A percentile compares a stretch with the other conserved stretches of the same genome.
Evolutionary conservation across 2,329 filamentous ascomycete genomes (phyloP).

Genomic region (Verticillium dahliae): DNA sequence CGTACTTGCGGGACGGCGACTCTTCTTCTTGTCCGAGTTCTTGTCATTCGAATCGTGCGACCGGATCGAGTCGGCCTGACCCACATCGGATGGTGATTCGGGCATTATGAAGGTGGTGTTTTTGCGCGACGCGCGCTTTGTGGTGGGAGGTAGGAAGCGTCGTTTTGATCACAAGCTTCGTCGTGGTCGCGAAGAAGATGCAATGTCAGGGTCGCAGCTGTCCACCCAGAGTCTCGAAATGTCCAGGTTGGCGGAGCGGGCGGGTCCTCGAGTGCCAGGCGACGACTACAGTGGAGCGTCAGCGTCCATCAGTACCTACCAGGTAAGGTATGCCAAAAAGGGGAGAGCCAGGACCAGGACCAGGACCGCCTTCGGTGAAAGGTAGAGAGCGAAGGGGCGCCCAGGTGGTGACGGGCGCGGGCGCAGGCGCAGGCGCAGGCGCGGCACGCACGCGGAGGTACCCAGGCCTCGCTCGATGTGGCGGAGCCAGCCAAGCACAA

Average conservation of each 20-base stretch:
- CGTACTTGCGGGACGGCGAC: slow-evolving; percentile 81
- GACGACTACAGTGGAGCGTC: background rate
- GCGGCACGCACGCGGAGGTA: background rate
- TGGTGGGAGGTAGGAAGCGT: background rate
- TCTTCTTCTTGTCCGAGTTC: slow-evolving; percentile 74
- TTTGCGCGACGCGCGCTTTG: background rate
- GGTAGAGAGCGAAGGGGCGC: background rate
- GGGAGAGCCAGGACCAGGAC: background rate
- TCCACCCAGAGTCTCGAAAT: background rate
- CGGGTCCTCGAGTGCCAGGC: background rate
- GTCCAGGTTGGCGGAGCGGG: background rate
- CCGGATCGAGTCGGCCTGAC: slow-evolving; percentile 45
- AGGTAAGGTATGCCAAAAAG: background rate
- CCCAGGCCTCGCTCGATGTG: background rate
- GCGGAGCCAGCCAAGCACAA: background rate
- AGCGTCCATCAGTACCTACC: background rate
- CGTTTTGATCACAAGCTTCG: background rate
- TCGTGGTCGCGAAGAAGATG: background rate
- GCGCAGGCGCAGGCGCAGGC: background rate
- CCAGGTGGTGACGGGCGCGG: background rate
- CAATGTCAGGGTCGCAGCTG: background rate
- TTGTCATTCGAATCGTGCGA: slow-evolving; percentile 47
- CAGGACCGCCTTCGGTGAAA: background rate
- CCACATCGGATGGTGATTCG: slow-evolving; percentile 37
- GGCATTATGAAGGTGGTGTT: slow-evolving; percentile 30